These are phyloP conservation scores for Aspergillus hortae DNA, from an alignment of 2,329 filamentous ascomycete species.

Conservation along the genomic window DNA sequence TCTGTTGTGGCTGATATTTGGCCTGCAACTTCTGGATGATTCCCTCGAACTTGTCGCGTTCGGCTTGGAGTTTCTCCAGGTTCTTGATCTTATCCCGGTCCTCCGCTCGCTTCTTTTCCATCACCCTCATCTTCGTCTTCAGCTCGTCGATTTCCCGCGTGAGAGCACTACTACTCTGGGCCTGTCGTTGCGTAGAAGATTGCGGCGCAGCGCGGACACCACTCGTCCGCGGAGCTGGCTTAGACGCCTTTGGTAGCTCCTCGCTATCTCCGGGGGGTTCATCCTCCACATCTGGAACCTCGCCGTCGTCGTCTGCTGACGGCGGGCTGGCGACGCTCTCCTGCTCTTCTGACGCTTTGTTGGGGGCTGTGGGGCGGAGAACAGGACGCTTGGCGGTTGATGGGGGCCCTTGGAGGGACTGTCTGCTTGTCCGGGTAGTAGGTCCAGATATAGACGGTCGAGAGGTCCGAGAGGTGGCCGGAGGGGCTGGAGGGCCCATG, in stretches of 20 bases:
- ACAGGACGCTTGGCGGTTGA: constrained; percentile 30
- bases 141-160: constrained; percentile 77
- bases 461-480: constrained; percentile 30
- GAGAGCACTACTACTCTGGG: constrained; percentile 47
- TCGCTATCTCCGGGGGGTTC: constrained; percentile 20
- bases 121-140: constrained; percentile 77
- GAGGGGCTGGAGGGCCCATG: constrained; percentile 60
- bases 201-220: constrained; percentile 25
- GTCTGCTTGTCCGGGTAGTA: constrained; percentile 30
- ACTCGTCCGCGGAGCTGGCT: constrained; percentile 21
- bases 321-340: constrained; percentile 22
- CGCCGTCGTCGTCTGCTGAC: constrained; percentile 29
- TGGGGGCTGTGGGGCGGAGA: constrained; percentile 25
- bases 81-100: constrained; percentile 80
- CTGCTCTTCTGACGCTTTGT: constrained; percentile 25
- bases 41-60: constrained; percentile 56
- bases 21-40: constrained; percentile 88
- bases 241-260: constrained; percentile 17
- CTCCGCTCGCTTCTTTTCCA: constrained; percentile 83
- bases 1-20: constrained; percentile 81
- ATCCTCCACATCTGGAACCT: constrained; percentile 22
- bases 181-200: constrained; percentile 40
- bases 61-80: constrained; percentile 68
- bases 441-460: constrained; percentile 39
- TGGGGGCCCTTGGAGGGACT: constrained; percentile 25